Evolutionary conservation across 2,329 filamentous ascomycete species (phyloP).

Genomic region (Xylogone sp.): DNA sequence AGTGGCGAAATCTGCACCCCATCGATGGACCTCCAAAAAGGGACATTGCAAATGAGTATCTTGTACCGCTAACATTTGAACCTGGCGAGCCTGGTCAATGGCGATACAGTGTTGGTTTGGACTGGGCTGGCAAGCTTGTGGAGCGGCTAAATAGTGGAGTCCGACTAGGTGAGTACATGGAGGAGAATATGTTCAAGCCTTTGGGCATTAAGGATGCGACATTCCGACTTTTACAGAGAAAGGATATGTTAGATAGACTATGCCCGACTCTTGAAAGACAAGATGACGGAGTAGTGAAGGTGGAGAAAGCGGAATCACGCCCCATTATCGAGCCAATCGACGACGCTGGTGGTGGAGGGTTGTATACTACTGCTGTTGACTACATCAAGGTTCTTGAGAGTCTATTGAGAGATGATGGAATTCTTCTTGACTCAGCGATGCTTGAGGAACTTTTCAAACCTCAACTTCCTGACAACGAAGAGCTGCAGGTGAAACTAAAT

Average conservation of each 20-base stretch:
- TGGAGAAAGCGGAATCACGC: constrained; percentile 22
- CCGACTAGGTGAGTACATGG: constrained; percentile 42
- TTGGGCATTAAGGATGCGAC: constrained; percentile 45
- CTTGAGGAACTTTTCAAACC: constrained; percentile 43
- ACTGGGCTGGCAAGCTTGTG: constrained; percentile 23
- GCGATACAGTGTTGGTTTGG: constrained; percentile 2
- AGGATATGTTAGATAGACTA: constrained; percentile 7
- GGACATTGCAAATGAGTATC: constrained; percentile 2
- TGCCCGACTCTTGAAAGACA: constrained; percentile 1
- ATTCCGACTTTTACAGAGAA: constrained; percentile 46
- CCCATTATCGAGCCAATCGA: background rate
- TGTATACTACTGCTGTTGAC: constrained; percentile 30
- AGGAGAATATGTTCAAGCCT: constrained; percentile 41
- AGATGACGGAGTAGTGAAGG: constrained; percentile 30
- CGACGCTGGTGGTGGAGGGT: constrained; percentile 30
- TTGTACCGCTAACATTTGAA: constrained; percentile 1
- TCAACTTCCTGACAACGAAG: constrained; percentile 32
- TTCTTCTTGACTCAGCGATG: constrained; percentile 38
- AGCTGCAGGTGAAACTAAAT: constrained; percentile 18
- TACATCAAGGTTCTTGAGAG: constrained; percentile 41
- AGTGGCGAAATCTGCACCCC: background rate
- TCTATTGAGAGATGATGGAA: constrained; percentile 45
- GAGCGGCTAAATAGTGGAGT: constrained; percentile 36
- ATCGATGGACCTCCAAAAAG: background rate
- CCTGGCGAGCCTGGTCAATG: constrained; percentile 1